A percentile compares a stretch with the other conserved stretches of the same genome.
phyloP scores from a whole-genome alignment of 352 stramenopile genomes.

The Pythium folliculosum region DNA sequence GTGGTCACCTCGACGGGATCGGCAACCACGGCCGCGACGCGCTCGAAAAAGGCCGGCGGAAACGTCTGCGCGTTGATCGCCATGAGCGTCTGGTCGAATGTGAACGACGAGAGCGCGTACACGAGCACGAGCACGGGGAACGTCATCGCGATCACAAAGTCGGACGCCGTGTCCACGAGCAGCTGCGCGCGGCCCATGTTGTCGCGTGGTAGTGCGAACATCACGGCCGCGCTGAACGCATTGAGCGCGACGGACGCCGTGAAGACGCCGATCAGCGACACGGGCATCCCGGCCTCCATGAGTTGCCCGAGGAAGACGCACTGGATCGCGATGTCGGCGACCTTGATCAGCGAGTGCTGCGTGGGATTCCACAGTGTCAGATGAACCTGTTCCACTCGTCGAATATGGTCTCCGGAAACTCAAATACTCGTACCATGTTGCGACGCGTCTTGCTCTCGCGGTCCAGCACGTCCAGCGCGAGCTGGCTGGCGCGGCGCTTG shows the following conservation, averaged over 20 bases:
- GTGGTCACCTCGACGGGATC: conserved; percentile 31
- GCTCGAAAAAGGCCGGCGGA: conserved; percentile 35
- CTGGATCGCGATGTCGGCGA: conserved; percentile 20
- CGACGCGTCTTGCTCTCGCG: neutral
- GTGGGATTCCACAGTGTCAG: neutral
- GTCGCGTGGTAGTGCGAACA: neutral
- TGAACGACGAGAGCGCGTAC: conserved; percentile 33
- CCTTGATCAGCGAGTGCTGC: conserved; percentile 12
- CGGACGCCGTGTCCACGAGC: conserved; percentile 38
- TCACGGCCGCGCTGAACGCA: neutral
- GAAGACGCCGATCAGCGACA: conserved; percentile 18
- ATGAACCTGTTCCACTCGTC: too few relatives aligned
- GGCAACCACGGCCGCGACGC: conserved; percentile 28
- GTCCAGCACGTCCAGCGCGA: neutral
- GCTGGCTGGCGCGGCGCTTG: too few relatives aligned
- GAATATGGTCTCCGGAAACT: neutral
- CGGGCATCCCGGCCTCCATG: conserved; percentile 13
- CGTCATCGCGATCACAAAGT: conserved; percentile 36
- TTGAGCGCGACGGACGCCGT: neutral
- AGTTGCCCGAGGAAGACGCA: conserved; percentile 18
- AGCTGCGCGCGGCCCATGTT: conserved; percentile 15
- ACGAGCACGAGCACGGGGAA: conserved; percentile 35
- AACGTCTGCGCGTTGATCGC: conserved; percentile 41
- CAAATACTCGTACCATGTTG: neutral
- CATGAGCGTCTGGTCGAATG: conserved; percentile 32